A percentile compares a stretch with the other conserved stretches of the same genome.
These are phyloP conservation scores for Tylopilus felleus DNA, from an alignment of 768 basidiomycete genomes.

Conservation along the genomic window DNA sequence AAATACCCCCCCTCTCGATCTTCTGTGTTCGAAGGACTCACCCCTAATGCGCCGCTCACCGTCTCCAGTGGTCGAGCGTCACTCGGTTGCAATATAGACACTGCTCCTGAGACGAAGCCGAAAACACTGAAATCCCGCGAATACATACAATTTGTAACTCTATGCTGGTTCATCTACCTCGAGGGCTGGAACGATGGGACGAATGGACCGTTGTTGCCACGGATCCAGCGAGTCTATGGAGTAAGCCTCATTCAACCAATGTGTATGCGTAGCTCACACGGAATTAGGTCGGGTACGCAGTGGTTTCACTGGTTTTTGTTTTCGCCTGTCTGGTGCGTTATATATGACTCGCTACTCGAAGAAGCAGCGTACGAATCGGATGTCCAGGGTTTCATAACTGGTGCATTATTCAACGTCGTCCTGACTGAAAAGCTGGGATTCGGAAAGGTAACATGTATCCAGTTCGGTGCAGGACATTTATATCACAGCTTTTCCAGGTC, in stretches of 20 bases:
- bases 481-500: slow-evolving; percentile 26
- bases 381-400: slow-evolving; percentile 41
- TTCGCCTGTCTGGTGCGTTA: slow-evolving; percentile 40
- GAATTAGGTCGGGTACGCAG: slow-evolving; percentile 43
- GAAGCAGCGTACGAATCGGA: slow-evolving; percentile 17
- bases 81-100: not conserved
- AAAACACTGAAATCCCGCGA: slow-evolving; percentile 12
- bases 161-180: slow-evolving; percentile 57
- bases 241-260: slow-evolving; percentile 22
- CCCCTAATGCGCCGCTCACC: not conserved
- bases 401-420: slow-evolving; percentile 45
- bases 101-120: not conserved
- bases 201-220: slow-evolving; percentile 73
- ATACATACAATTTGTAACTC: slow-evolving; percentile 47
- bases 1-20: not conserved
- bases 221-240: slow-evolving; percentile 58
- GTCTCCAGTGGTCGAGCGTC: not conserved
- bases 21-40: slow-evolving; percentile 3
- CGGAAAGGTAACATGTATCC: slow-evolving; percentile 26
- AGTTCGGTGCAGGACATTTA: not conserved
- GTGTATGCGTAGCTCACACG: not conserved
- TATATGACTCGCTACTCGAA: not conserved
- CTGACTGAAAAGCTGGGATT: slow-evolving; percentile 37
- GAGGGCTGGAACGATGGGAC: slow-evolving; percentile 87
- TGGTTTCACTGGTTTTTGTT: slow-evolving; percentile 58